phyloP scores from a whole-genome alignment of 352 stramenopile genomes.

The Phytophthora palmivora region DNA sequence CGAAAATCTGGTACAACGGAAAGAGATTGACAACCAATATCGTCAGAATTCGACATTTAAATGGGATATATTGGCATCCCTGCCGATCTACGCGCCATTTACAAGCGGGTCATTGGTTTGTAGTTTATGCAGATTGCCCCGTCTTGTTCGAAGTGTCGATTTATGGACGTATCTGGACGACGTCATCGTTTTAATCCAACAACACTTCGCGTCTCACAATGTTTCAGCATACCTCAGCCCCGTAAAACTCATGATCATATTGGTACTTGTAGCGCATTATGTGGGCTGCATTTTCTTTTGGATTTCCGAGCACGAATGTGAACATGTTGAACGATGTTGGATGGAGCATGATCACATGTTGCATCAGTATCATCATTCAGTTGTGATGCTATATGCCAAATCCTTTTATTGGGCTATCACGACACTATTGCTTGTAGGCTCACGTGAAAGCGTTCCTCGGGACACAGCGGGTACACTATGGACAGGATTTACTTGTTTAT shows the following conservation, averaged over 20 bases:
- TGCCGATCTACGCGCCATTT: slow-evolving; percentile 55
- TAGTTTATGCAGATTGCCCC: slow-evolving; percentile 58
- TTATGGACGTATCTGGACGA: slow-evolving; percentile 69
- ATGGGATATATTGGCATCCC: slow-evolving; percentile 56
- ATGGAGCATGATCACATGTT: slow-evolving; percentile 66
- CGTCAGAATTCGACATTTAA: slow-evolving; percentile 52
- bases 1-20: slow-evolving; percentile 53
- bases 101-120: slow-evolving; percentile 37
- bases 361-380: slow-evolving; percentile 61
- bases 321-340: slow-evolving; percentile 54
- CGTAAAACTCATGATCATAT: slow-evolving; percentile 74
- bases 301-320: slow-evolving; percentile 70
- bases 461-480: slow-evolving; percentile 56
- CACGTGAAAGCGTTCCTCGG: slow-evolving; percentile 61
- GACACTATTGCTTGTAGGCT: slow-evolving; percentile 66
- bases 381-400: slow-evolving; percentile 60
- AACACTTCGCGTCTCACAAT: slow-evolving; percentile 69
- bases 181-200: slow-evolving; percentile 73
- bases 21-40: slow-evolving; percentile 43
- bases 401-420: slow-evolving; percentile 82
- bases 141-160: slow-evolving; percentile 59
- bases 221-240: slow-evolving; percentile 76
- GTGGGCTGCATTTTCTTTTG: slow-evolving; percentile 74
- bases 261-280: slow-evolving; percentile 69
- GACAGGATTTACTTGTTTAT: slow-evolving; percentile 63